Percentiles rank a stretch among this genome's conserved stretches.
Evolutionary conservation across 352 stramenopile species (phyloP).

Genomic region (Pythium angustatum): DNA sequence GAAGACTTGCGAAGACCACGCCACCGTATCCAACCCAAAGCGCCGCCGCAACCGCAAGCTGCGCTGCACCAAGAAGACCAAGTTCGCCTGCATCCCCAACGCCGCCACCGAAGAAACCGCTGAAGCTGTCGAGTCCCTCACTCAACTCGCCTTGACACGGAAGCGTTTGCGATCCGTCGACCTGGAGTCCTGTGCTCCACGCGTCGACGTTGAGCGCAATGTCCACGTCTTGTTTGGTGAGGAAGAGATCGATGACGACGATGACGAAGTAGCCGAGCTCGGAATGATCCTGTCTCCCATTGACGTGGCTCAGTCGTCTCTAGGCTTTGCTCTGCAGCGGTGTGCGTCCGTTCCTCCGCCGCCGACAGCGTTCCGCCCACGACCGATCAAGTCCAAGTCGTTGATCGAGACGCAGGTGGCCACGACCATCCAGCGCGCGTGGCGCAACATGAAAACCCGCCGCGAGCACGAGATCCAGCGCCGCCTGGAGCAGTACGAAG

Average conservation of each 20-base stretch:
- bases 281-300: neutral
- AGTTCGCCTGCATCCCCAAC: slow-evolving; percentile 2
- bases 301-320: neutral
- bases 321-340: slow-evolving; percentile 11
- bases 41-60: slow-evolving; percentile 9
- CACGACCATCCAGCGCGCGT: slow-evolving; percentile 23
- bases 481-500: slow-evolving; percentile 24
- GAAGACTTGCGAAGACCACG: slow-evolving; percentile 3
- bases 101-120: slow-evolving; percentile 9
- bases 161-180: slow-evolving; percentile 31
- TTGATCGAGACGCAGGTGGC: slow-evolving; percentile 14
- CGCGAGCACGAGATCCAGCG: slow-evolving; percentile 13
- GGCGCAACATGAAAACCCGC: slow-evolving; percentile 10
- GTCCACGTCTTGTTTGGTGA: slow-evolving; percentile 27
- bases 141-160: slow-evolving; percentile 20
- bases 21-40: slow-evolving; percentile 6
- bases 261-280: slow-evolving; percentile 17
- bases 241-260: slow-evolving; percentile 27
- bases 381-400: slow-evolving; percentile 13
- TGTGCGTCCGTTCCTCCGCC: slow-evolving; percentile 24
- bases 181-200: slow-evolving; percentile 5
- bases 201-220: slow-evolving; percentile 26
- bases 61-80: slow-evolving; percentile 24
- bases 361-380: slow-evolving; percentile 15
- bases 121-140: slow-evolving; percentile 10